These are phyloP conservation scores for Friedmanniomyces simplex DNA, from an alignment of 495 filamentous ascomycete species.

Conservation along the genomic window DNA sequence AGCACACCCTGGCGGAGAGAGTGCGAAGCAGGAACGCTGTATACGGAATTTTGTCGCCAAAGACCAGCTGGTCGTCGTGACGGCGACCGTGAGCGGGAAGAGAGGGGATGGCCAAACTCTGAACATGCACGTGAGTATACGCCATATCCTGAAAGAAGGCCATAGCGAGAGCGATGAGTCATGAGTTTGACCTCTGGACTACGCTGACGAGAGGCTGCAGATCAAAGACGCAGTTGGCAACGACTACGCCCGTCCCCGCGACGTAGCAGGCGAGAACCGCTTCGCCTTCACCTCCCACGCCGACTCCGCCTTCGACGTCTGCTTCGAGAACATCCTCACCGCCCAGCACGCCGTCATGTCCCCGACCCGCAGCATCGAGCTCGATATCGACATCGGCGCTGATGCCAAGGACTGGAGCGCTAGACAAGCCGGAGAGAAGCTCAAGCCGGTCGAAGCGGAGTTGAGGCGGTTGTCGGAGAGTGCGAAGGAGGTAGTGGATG, in stretches of 20 bases:
- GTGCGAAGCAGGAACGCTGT: slow-evolving; percentile 64
- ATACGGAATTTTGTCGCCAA: slow-evolving; percentile 92
- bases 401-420: slow-evolving; percentile 97
- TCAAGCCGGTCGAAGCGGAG: slow-evolving; percentile 94
- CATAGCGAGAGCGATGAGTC: too few relatives aligned
- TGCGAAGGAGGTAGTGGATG: slow-evolving; percentile 32
- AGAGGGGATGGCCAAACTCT: slow-evolving; percentile 89
- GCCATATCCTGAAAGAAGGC: not conserved
- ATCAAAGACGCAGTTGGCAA: slow-evolving; percentile 92
- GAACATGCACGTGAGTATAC: slow-evolving; percentile 70
- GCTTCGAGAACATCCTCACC: slow-evolving; percentile 79
- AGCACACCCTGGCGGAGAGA: slow-evolving; percentile 50
- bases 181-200: too few relatives aligned
- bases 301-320: slow-evolving; percentile 92
- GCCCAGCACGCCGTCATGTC: slow-evolving; percentile 36
- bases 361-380: slow-evolving; percentile 68
- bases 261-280: slow-evolving; percentile 82
- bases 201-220: slow-evolving; percentile 35
- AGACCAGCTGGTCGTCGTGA: slow-evolving; percentile 97
- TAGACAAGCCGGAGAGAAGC: slow-evolving; percentile 92
- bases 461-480: slow-evolving; percentile 62
- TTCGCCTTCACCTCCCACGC: slow-evolving; percentile 93
- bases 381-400: slow-evolving; percentile 97
- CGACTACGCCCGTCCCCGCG: slow-evolving; percentile 83
- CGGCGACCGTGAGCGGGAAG: slow-evolving; percentile 69